These are phyloP conservation scores for Podaxis sp. DNA, from an alignment of 768 basidiomycete species.

Conservation along the genomic window DNA sequence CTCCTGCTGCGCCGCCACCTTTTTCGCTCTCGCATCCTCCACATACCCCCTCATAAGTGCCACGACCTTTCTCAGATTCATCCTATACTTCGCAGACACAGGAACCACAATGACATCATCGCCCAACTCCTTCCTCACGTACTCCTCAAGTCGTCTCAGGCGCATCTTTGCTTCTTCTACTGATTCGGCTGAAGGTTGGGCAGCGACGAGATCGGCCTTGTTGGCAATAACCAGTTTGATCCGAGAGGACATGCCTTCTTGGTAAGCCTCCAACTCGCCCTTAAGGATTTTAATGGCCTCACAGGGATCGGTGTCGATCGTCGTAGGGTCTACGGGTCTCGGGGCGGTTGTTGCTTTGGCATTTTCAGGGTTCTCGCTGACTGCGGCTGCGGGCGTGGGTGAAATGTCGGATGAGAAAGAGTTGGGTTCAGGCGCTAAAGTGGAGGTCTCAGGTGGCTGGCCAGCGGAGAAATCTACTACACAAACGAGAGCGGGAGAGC, in stretches of 20 bases:
- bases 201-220: slow-evolving; percentile 87
- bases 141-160: slow-evolving; percentile 54
- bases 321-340: neutral
- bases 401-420: neutral
- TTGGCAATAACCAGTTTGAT: slow-evolving; percentile 87
- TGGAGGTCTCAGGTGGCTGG: neutral
- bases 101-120: slow-evolving; percentile 69
- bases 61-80: slow-evolving; percentile 76
- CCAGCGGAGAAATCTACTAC: slow-evolving; percentile 84
- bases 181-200: slow-evolving; percentile 34
- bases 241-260: slow-evolving; percentile 73
- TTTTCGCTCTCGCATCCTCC: slow-evolving; percentile 31
- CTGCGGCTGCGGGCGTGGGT: neutral
- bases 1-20: neutral
- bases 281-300: slow-evolving; percentile 71
- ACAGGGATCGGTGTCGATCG: slow-evolving; percentile 52
- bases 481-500: slow-evolving; percentile 86
- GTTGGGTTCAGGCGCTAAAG: neutral
- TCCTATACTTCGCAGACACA: slow-evolving; percentile 80
- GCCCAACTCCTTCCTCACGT: slow-evolving; percentile 50
- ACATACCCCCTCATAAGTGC: slow-evolving; percentile 69
- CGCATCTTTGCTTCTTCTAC: slow-evolving; percentile 58
- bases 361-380: neutral
- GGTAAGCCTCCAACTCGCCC: slow-evolving; percentile 84
- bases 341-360: neutral